Conservation (phyloP, 176 grass and related monocot genomes). For the Eragrostis curvula region DNA sequence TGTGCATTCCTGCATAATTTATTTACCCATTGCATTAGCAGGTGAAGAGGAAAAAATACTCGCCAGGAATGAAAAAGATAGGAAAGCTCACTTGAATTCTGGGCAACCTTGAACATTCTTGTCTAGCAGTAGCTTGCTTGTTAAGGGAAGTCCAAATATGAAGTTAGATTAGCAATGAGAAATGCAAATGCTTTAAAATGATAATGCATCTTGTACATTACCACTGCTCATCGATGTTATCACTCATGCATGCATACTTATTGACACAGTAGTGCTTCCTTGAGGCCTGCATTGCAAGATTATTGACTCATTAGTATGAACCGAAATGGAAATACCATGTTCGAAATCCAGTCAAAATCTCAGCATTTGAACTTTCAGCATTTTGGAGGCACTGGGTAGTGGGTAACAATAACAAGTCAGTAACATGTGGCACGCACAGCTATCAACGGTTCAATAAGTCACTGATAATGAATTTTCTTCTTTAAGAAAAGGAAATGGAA, state of each 20-base stretch:
- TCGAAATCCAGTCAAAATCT: not conserved
- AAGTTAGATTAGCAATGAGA: constrained; percentile 29
- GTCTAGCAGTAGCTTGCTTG: constrained; percentile 78
- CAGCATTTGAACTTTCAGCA: not conserved
- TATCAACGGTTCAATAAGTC: not conserved
- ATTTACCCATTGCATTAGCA: constrained; percentile 35
- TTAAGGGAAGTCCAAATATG: constrained; percentile 13
- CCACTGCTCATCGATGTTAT: constrained; percentile 80
- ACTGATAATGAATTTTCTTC: not conserved
- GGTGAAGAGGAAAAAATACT: not conserved
- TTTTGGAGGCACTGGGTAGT: not conserved
- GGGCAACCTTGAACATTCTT: constrained; percentile 66
- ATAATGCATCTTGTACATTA: constrained; percentile 37
- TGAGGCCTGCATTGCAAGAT: constrained; percentile 66
- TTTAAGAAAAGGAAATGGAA: not conserved
- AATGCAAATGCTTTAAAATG: constrained; percentile 12
- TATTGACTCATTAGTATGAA: not conserved
- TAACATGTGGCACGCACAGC: not conserved
- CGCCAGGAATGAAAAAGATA: not conserved
- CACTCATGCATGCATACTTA: constrained; percentile 58
- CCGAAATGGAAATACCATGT: not conserved
- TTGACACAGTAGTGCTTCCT: constrained; percentile 95
- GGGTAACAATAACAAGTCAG: not conserved
- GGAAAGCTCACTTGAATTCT: constrained; percentile 86
- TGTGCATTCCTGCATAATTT: constrained; percentile 77